phyloP scores from a whole-genome alignment of 2,329 filamentous ascomycete genomes.

The Neoscytalidium dimidiatum region DNA sequence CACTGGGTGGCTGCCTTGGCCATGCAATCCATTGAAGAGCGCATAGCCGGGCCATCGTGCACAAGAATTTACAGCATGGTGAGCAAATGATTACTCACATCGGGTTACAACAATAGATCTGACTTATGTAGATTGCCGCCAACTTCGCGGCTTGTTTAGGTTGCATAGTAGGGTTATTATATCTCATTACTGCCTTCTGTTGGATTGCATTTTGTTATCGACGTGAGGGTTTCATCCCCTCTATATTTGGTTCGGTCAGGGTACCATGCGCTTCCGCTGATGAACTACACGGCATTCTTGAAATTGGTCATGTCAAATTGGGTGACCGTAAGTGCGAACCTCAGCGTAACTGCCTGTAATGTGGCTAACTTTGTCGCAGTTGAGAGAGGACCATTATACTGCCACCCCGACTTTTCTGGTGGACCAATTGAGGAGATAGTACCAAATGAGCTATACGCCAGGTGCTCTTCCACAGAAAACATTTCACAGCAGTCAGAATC shows the following conservation, averaged over 20 bases:
- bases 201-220: constrained; percentile 34
- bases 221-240: constrained; percentile 33
- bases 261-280: constrained; percentile 30
- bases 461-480: neutral
- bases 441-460: constrained; percentile 30
- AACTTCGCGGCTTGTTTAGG: neutral
- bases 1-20: constrained; percentile 32
- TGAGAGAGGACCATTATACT: constrained; percentile 27
- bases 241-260: constrained; percentile 36
- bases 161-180: constrained; percentile 28
- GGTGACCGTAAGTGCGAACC: neutral
- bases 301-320: constrained; percentile 4
- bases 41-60: neutral
- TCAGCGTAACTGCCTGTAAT: neutral
- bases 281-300: constrained; percentile 31
- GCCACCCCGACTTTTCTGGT: constrained; percentile 24
- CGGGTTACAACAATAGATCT: constrained; percentile 24
- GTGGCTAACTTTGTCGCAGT: constrained; percentile 17
- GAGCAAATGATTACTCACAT: neutral
- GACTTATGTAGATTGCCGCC: neutral
- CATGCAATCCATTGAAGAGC: neutral
- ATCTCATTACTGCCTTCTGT: constrained; percentile 31
- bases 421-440: constrained; percentile 28
- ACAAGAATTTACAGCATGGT: neutral
- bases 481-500: neutral